These are phyloP conservation scores for Ustilago curta DNA, from an alignment of 1,284 basidiomycete species.

Conservation along the genomic window DNA sequence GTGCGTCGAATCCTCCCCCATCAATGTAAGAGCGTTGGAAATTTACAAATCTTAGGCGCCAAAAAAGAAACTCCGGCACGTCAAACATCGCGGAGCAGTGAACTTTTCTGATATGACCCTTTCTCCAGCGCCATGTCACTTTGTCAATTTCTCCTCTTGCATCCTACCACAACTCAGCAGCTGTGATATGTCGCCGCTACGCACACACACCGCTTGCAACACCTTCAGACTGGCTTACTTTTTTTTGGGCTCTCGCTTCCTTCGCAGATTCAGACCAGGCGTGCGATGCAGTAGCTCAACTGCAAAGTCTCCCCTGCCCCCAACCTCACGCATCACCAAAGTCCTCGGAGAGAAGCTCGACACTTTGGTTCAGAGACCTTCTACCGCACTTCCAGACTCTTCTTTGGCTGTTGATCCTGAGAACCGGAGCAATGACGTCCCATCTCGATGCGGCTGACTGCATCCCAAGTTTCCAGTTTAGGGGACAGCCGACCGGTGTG, in stretches of 20 bases:
- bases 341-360: background rate
- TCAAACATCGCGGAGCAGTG: conserved; percentile 21
- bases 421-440: background rate
- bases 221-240: background rate
- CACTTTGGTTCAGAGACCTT: conserved; percentile 5
- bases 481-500: background rate
- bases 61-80: conserved; percentile 5
- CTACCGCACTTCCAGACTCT: background rate
- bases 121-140: conserved; percentile 30
- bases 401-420: too few relatives aligned
- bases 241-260: background rate
- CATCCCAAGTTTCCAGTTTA: background rate
- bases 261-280: conserved; percentile 9
- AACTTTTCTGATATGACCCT: background rate
- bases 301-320: conserved; percentile 4
- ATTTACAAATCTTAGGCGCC: background rate
- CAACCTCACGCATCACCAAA: background rate
- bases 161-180: background rate
- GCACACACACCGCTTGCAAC: background rate
- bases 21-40: background rate
- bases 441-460: background rate
- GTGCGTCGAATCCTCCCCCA: conserved; percentile 1
- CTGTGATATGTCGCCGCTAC: conserved; percentile 8
- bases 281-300: conserved; percentile 34
- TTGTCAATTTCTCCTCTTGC: conserved; percentile 12